Conservation (phyloP, 2,329 filamentous ascomycete genomes). For the Clarireedia sp. region DNA sequence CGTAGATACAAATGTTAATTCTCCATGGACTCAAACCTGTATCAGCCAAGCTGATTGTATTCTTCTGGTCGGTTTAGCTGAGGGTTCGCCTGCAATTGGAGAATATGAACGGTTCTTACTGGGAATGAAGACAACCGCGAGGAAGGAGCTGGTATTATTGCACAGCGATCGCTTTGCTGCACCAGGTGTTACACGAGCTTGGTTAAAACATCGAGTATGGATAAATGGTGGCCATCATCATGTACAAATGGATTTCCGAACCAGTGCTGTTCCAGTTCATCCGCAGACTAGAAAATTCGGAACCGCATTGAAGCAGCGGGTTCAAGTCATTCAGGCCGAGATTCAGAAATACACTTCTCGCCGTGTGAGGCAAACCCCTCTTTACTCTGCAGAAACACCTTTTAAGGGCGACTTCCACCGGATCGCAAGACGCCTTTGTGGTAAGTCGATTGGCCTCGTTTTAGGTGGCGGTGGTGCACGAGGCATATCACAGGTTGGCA, state of each 20-base stretch:
- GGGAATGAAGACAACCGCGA: slow-evolving; percentile 92
- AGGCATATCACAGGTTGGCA: slow-evolving; percentile 85
- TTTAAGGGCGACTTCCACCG: slow-evolving; percentile 97
- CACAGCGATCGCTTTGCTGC: slow-evolving; percentile 83
- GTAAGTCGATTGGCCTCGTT: slow-evolving; percentile 89
- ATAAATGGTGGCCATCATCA: slow-evolving; percentile 98
- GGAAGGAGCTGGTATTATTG: slow-evolving; percentile 84
- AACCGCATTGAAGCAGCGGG: slow-evolving; percentile 79
- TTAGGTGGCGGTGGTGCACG: slow-evolving; percentile 88
- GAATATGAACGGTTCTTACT: slow-evolving; percentile 96
- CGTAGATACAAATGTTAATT: slow-evolving; percentile 86
- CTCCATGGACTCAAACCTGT: slow-evolving; percentile 97
- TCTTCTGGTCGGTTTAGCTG: slow-evolving; percentile 81
- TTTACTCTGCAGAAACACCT: slow-evolving; percentile 85
- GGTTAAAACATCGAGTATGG: slow-evolving; percentile 91
- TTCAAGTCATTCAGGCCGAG: slow-evolving; percentile 91
- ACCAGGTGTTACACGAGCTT: slow-evolving; percentile 76
- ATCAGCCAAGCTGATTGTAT: slow-evolving; percentile 97
- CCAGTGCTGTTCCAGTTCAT: slow-evolving; percentile 68
- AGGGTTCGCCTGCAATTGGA: slow-evolving; percentile 81
- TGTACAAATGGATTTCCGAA: slow-evolving; percentile 86
- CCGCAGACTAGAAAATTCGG: slow-evolving; percentile 71
- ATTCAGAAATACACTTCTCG: slow-evolving; percentile 97
- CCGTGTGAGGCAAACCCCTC: slow-evolving; percentile 77
- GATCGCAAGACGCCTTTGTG: slow-evolving; percentile 79